Evolutionary conservation across 1,139 yeast genomes (phyloP).

Genomic region (Taphrina wiesneri): DNA sequence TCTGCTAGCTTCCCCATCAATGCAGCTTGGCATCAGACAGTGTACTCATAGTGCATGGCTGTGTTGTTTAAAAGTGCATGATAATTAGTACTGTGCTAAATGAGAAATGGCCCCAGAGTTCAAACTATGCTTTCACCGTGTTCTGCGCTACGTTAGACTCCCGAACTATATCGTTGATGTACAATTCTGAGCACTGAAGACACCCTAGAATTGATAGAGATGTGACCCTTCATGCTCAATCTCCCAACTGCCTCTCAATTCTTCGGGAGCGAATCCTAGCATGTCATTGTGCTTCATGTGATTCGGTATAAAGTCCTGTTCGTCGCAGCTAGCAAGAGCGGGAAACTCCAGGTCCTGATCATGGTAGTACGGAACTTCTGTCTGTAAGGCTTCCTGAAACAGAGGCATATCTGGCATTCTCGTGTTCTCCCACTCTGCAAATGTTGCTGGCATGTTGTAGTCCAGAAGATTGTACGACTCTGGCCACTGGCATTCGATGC

Average conservation of each 20-base stretch:
- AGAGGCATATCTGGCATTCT: neutral
- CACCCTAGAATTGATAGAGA: neutral
- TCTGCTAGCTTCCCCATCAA: too few relatives aligned
- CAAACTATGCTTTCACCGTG: too few relatives aligned
- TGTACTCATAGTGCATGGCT: too few relatives aligned
- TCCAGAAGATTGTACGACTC: neutral
- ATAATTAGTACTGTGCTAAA: too few relatives aligned
- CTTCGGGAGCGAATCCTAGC: neutral
- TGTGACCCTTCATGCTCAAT: neutral
- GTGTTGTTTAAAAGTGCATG: too few relatives aligned
- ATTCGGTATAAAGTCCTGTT: neutral
- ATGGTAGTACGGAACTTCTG: neutral
- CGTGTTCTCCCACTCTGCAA: neutral
- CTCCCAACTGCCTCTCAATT: neutral
- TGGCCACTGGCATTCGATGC: neutral
- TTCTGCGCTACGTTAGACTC: too few relatives aligned
- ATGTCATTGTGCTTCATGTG: neutral
- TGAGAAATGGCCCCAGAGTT: too few relatives aligned
- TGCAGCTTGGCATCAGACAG: too few relatives aligned
- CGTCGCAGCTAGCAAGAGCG: neutral
- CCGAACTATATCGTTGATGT: too few relatives aligned
- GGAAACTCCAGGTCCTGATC: neutral
- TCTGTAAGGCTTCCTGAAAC: neutral
- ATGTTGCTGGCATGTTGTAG: conserved; percentile 7
- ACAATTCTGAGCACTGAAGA: too few relatives aligned